Conservation (phyloP, 2,329 filamentous ascomycete species). For the Eurotiales sp. region DNA sequence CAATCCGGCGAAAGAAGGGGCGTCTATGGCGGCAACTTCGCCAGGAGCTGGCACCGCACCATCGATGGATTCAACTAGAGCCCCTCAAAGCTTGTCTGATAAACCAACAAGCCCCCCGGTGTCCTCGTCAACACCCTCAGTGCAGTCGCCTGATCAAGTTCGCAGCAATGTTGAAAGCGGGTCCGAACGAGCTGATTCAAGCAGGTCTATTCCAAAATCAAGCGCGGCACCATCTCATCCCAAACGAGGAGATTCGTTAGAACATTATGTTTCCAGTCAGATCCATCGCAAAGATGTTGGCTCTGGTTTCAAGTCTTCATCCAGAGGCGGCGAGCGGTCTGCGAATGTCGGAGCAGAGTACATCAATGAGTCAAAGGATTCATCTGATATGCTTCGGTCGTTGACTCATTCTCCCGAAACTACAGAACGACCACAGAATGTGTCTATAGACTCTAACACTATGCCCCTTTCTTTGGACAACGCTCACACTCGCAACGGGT, state of each 20-base stretch:
- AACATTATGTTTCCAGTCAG: constrained; percentile 45
- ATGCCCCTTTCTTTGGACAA: constrained; percentile 17
- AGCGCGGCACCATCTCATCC: constrained; percentile 39
- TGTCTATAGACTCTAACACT: neutral
- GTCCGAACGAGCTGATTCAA: constrained; percentile 44
- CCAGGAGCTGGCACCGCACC: constrained; percentile 17
- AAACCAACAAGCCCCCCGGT: constrained; percentile 18
- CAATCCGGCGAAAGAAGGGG: constrained; percentile 32
- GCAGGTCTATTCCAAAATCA: constrained; percentile 28
- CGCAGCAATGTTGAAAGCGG: constrained; percentile 45
- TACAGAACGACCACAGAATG: constrained; percentile 47
- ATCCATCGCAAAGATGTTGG: constrained; percentile 64
- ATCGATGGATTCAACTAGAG: constrained; percentile 31
- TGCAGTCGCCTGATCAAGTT: constrained; percentile 57
- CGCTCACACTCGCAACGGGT: constrained; percentile 44
- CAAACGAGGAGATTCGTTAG: constrained; percentile 59
- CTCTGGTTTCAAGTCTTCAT: constrained; percentile 11
- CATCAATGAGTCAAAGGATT: constrained; percentile 4
- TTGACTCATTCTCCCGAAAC: constrained; percentile 4
- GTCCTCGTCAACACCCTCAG: constrained; percentile 30
- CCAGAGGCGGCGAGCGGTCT: neutral
- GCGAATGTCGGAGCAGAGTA: neutral
- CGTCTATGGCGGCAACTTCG: constrained; percentile 34
- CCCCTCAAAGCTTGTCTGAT: constrained; percentile 15
- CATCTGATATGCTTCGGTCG: constrained; percentile 3